These are phyloP conservation scores for Penicillium sp. DNA, from an alignment of 2,329 filamentous ascomycete genomes.

Conservation along the genomic window DNA sequence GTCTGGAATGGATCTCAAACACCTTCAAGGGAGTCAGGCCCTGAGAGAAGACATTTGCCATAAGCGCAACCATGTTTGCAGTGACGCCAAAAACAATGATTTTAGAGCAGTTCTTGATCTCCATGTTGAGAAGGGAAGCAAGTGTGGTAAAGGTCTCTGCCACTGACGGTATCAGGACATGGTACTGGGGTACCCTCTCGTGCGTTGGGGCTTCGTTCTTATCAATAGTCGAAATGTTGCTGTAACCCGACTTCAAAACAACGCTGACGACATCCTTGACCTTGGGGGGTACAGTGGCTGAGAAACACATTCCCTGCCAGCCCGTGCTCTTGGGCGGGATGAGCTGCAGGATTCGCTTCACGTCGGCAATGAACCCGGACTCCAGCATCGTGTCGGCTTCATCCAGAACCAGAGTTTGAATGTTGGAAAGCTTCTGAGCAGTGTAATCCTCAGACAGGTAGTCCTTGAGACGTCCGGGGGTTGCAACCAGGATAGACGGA, in stretches of 20 bases:
- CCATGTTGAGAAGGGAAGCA: slow-evolving; percentile 45
- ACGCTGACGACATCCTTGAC: slow-evolving; percentile 74
- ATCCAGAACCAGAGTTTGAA: slow-evolving; percentile 52
- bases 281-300: slow-evolving; percentile 79
- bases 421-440: slow-evolving; percentile 47
- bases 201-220: slow-evolving; percentile 76
- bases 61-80: slow-evolving; percentile 62
- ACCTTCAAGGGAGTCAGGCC: slow-evolving; percentile 37
- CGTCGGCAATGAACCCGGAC: slow-evolving; percentile 49
- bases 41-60: slow-evolving; percentile 54
- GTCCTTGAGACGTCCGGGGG: slow-evolving; percentile 49
- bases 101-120: slow-evolving; percentile 62
- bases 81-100: slow-evolving; percentile 84
- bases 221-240: slow-evolving; percentile 81
- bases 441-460: slow-evolving; percentile 44
- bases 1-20: slow-evolving; percentile 71
- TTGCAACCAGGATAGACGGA: slow-evolving; percentile 46
- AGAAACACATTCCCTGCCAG: slow-evolving; percentile 69
- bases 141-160: slow-evolving; percentile 48
- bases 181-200: slow-evolving; percentile 51
- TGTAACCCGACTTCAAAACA: slow-evolving; percentile 63
- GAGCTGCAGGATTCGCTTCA: slow-evolving; percentile 51
- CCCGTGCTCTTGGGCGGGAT: slow-evolving; percentile 52
- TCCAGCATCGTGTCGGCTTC: slow-evolving; percentile 36
- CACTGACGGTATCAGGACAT: slow-evolving; percentile 44